A percentile compares a stretch with the other conserved stretches of the same genome.
Evolutionary conservation across 2,329 filamentous ascomycete genomes (phyloP).

Genomic region (Fusarium sp.): DNA sequence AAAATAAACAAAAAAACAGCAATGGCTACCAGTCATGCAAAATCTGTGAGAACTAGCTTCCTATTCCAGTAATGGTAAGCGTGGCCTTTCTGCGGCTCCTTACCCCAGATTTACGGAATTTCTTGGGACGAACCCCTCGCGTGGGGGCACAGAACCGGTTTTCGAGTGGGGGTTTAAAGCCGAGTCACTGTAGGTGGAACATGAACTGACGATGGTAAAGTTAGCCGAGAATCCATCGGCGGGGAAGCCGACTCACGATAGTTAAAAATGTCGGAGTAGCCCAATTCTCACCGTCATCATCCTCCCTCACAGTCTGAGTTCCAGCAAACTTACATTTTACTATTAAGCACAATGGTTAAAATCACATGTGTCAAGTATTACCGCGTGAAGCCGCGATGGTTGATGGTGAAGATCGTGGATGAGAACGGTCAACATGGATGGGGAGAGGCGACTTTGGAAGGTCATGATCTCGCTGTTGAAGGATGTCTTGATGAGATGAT

Average conservation of each 20-base stretch:
- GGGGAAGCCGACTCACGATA: not conserved
- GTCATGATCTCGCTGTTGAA: slow-evolving; percentile 79
- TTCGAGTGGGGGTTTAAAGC: slow-evolving; percentile 6
- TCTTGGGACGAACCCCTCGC: not conserved
- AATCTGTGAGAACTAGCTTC: not conserved
- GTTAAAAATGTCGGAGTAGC: not conserved
- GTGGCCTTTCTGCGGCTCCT: not conserved
- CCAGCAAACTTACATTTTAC: no score
- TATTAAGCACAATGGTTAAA: slow-evolving; percentile 43
- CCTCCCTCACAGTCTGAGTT: not conserved
- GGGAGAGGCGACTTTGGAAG: slow-evolving; percentile 81
- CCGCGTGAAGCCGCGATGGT: slow-evolving; percentile 78
- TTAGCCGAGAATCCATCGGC: not conserved
- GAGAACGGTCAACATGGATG: slow-evolving; percentile 73
- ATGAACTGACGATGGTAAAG: not conserved
- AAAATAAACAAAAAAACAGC: not conserved
- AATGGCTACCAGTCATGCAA: not conserved
- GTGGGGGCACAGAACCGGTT: slow-evolving; percentile 6
- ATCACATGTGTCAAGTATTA: slow-evolving; percentile 73
- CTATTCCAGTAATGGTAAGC: not conserved
- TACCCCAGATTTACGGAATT: slow-evolving; percentile 8
- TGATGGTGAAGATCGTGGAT: slow-evolving; percentile 82
- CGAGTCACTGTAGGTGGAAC: no score
- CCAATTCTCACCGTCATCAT: not conserved
- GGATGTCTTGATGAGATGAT: slow-evolving; percentile 76